Evolutionary conservation across 179 eudicot species (phyloP), one percentile per base, ranked within the genome.

Genomic region (Patellifolia procumbens): DNA sequence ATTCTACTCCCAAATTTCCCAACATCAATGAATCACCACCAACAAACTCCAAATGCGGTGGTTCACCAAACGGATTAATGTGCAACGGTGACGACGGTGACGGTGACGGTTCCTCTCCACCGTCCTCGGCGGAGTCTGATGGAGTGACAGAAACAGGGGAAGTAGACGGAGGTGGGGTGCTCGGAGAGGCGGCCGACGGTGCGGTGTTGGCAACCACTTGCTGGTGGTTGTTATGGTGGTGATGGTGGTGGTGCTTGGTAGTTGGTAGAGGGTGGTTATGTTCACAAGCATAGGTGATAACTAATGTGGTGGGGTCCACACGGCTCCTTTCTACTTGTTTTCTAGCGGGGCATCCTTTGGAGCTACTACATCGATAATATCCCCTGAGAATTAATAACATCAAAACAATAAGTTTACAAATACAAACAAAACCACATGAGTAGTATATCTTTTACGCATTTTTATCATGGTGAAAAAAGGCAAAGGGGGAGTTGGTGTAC

Each of bases 271-370:
- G 70, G 79, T 85, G 88, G 83, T 79, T 85, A 70, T 85, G 88
- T 4, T 85, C 88, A 56, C 77, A 81, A 76, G 85, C 86, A 42
- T 85, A 85, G 70, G 88, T 85, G 72, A 85, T 79, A 9, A 85
- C 20, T 1, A 85, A 85, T 59, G 65, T 83, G 0, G 84, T 69
- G 64, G 88, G 88, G 80, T 85, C 84, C 82, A 78, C 75, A 1
- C 84, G 82, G 65, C 83, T 83, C 72, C 88, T 78, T 74, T 85
- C 88, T 7, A 85, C 85, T 85, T 85, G 88, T 74, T 85, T 85
- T 83, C 88, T 85, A 20, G 88, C 88, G 1, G 88, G 86, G 74
- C 88, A 85, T 2, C 88, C 88, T 46, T 85, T 85, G 35, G 84
- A 85, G 69, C 85, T 81, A 72, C 88, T 85, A 75, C 88, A 85